A percentile compares a stretch with the other conserved stretches of the same genome.
Conservation (phyloP, 352 stramenopile species). For the Phytophthora fragariae region DNA sequence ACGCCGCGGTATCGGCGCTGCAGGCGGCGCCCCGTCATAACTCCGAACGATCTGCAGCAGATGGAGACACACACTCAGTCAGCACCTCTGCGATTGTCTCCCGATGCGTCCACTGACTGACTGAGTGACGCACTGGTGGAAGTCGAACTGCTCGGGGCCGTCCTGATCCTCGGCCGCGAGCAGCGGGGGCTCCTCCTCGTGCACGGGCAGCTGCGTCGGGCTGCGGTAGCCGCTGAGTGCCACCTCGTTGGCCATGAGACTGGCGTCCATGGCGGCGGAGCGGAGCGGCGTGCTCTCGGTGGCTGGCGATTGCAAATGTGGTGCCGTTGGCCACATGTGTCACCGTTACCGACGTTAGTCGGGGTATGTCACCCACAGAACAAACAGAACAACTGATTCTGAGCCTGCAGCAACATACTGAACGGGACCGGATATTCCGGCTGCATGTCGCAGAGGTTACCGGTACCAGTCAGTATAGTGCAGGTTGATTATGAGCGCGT, state of each 20-base stretch:
- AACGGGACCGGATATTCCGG: no score
- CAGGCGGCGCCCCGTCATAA: slow-evolving; percentile 66
- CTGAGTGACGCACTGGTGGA: slow-evolving; percentile 34
- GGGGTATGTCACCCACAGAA: not conserved
- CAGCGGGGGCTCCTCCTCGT: slow-evolving; percentile 25
- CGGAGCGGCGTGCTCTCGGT: slow-evolving; percentile 37
- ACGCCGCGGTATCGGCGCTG: slow-evolving; percentile 65
- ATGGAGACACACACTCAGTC: not conserved
- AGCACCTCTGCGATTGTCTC: not conserved
- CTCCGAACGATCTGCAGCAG: slow-evolving; percentile 49
- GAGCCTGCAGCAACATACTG: no score
- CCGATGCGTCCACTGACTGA: no score
- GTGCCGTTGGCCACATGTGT: slow-evolving; percentile 15
- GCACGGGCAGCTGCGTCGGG: slow-evolving; percentile 13
- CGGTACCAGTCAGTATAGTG: no score
- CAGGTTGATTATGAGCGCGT: no score
- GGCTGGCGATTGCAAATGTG: slow-evolving; percentile 18
- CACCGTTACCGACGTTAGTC: no score
- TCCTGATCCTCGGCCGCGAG: slow-evolving; percentile 23
- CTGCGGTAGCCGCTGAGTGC: slow-evolving; percentile 13
- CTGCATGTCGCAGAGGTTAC: no score
- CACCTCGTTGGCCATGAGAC: slow-evolving; percentile 46
- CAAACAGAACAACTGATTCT: not conserved
- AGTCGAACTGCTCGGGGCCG: slow-evolving; percentile 51
- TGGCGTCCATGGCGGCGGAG: slow-evolving; percentile 34